Conservation (phyloP, 352 stramenopile genomes). For the Globisporangium sylvaticum region DNA sequence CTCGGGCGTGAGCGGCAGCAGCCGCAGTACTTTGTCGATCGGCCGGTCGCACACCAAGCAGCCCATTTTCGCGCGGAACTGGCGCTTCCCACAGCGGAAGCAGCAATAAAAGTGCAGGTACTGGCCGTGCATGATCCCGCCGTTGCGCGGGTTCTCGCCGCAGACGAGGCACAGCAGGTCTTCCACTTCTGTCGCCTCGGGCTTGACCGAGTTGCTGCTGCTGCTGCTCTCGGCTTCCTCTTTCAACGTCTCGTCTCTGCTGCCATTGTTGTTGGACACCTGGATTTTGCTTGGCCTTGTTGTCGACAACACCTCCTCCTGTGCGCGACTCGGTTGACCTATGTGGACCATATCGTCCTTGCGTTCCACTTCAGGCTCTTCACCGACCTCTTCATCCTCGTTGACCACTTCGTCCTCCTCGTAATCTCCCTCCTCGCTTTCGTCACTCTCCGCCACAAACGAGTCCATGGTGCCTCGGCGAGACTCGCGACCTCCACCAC, state of each 20-base stretch:
- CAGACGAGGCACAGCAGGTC: slow-evolving; percentile 74
- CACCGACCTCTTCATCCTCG: neutral
- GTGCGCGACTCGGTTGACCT: neutral
- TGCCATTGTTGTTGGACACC: neutral
- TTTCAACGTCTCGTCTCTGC: neutral
- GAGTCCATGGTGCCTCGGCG: slow-evolving; percentile 56
- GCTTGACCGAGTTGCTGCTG: neutral
- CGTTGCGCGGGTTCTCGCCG: slow-evolving; percentile 48
- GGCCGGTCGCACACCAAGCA: slow-evolving; percentile 78
- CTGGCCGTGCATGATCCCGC: slow-evolving; percentile 65
- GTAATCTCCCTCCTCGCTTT: slow-evolving; percentile 42
- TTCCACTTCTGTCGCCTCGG: slow-evolving; percentile 25
- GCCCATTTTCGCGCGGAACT: slow-evolving; percentile 39
- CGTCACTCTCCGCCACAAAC: slow-evolving; percentile 53
- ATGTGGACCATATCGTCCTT: neutral
- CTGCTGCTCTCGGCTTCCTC: neutral
- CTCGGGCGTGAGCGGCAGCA: slow-evolving; percentile 68
- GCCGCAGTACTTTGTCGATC: slow-evolving; percentile 69
- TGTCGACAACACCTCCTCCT: neutral
- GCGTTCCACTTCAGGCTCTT: slow-evolving; percentile 3
- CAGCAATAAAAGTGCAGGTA: slow-evolving; percentile 84
- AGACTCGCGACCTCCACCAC: slow-evolving; percentile 4
- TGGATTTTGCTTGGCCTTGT: neutral
- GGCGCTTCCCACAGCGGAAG: slow-evolving; percentile 71
- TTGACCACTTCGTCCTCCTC: slow-evolving; percentile 14